Evolutionary conservation across 352 stramenopile genomes (phyloP).

Genomic region (Lagenidium giganteum): DNA sequence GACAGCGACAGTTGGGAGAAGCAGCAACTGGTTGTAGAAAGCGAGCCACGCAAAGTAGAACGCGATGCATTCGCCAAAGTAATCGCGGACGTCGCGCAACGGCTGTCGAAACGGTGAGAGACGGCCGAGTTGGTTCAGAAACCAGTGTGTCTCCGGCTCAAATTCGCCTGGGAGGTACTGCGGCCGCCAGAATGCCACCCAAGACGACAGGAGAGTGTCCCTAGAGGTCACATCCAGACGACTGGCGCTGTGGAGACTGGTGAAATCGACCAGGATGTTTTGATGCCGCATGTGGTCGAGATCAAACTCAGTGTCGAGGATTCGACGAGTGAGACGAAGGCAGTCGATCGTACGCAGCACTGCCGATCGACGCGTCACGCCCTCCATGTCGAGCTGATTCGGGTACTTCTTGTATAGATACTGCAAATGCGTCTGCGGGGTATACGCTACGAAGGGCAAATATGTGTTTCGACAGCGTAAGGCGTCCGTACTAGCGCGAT

Average conservation of each 20-base stretch:
- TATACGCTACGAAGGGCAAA: conserved; percentile 35
- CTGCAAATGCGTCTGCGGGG: conserved; percentile 38
- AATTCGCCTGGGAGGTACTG: conserved; percentile 29
- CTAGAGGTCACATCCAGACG: conserved; percentile 38
- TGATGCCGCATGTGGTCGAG: conserved; percentile 20
- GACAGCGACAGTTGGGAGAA: conserved; percentile 33
- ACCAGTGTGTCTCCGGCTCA: conserved; percentile 28
- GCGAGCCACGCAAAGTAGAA: conserved; percentile 90
- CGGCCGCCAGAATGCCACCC: conserved; percentile 57
- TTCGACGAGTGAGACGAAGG: conserved; percentile 32
- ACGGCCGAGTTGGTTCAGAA: conserved; percentile 31
- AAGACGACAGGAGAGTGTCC: conserved; percentile 27
- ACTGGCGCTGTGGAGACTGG: conserved; percentile 50
- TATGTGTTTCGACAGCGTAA: conserved; percentile 19
- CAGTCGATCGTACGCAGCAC: conserved; percentile 61
- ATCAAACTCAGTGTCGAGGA: conserved; percentile 51
- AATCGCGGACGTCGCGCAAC: conserved; percentile 68
- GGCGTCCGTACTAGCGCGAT: conserved; percentile 15
- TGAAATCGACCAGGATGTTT: conserved; percentile 24
- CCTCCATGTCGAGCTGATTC: conserved; percentile 35
- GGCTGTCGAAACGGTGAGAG: conserved; percentile 63
- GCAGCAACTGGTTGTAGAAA: conserved; percentile 76
- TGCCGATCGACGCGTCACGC: conserved; percentile 30
- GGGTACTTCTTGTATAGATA: conserved; percentile 65
- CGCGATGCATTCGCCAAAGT: conserved; percentile 84